A percentile compares a stretch with the other conserved stretches of the same genome.
Evolutionary conservation across 306 rosid genomes (phyloP).

Genomic region (Pyrus pyrifolia): DNA sequence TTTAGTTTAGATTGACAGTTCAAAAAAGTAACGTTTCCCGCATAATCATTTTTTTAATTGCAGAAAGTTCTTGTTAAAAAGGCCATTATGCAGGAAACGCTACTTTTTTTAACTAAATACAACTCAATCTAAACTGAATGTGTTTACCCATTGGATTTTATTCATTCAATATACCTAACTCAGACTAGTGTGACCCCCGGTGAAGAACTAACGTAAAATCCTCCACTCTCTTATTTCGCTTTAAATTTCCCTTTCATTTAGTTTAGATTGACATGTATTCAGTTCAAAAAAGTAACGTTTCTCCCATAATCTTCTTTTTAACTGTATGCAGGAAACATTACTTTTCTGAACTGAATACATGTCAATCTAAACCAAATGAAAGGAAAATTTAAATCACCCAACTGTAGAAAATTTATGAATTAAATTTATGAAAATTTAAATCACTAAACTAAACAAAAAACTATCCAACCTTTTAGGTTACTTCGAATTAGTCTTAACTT

Average conservation of each 20-base stretch:
- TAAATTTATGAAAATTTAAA: slow-evolving; percentile 20
- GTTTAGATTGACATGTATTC: neutral
- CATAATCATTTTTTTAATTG: neutral
- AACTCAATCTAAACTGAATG: too few species aligned
- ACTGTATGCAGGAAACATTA: too few species aligned
- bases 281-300: neutral
- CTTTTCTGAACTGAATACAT: too few species aligned
- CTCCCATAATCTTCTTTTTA: neutral
- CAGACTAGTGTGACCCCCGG: slow-evolving; percentile 60
- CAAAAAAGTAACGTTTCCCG: neutral
- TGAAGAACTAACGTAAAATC: slow-evolving; percentile 76
- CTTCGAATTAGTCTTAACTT: too few species aligned
- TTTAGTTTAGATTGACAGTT: neutral
- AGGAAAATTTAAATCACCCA: slow-evolving; percentile 27
- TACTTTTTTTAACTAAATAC: too few species aligned
- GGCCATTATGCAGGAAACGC: too few species aligned
- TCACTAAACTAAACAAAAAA: slow-evolving; percentile 56
- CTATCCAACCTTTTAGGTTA: too few species aligned
- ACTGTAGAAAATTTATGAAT: slow-evolving; percentile 81
- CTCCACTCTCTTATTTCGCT: neutral
- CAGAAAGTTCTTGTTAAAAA: too few species aligned
- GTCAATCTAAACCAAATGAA: too few species aligned
- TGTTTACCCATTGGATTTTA: too few species aligned
- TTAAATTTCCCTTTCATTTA: too few species aligned
- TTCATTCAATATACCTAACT: too few species aligned